A percentile compares a stretch with the other conserved stretches of the same genome.
Conservation (phyloP, 108 stramenopile genomes). For the Halocafeteria seosinensis region DNA sequence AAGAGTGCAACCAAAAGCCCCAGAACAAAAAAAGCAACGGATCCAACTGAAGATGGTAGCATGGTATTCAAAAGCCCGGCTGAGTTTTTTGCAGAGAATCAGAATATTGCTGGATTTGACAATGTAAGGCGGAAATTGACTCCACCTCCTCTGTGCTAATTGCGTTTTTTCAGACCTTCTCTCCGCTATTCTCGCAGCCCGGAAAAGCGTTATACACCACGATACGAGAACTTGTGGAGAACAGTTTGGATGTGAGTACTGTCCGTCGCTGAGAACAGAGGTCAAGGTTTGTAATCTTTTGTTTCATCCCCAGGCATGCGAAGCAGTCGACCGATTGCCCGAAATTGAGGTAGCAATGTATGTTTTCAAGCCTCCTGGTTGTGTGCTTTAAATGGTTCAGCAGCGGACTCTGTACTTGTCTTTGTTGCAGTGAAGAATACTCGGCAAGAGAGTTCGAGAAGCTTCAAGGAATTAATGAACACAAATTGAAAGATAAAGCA, state of each 20-base stretch:
- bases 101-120: constrained; percentile 90
- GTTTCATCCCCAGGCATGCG: constrained; percentile 5
- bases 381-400: no score
- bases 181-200: constrained; percentile 13
- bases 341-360: constrained; percentile 49
- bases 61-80: neutral
- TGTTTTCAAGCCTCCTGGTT: neutral
- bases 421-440: no score
- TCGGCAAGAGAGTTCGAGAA: no score
- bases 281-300: neutral
- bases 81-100: constrained; percentile 81
- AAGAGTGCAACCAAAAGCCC: neutral
- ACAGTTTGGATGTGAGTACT: constrained; percentile 44
- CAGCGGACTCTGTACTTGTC: no score
- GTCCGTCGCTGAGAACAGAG: neutral
- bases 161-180: neutral
- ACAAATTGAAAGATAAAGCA: no score
- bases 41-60: neutral
- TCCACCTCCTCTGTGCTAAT: no score
- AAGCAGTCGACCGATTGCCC: constrained; percentile 65
- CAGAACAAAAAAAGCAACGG: neutral
- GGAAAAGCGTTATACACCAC: constrained; percentile 81
- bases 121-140: constrained; percentile 28
- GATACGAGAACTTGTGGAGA: constrained; percentile 76
- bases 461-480: no score